A percentile compares a stretch with the other conserved stretches of the same genome.
phyloP scores from a whole-genome alignment of 495 filamentous ascomycete species.

The Tuber borchii region DNA sequence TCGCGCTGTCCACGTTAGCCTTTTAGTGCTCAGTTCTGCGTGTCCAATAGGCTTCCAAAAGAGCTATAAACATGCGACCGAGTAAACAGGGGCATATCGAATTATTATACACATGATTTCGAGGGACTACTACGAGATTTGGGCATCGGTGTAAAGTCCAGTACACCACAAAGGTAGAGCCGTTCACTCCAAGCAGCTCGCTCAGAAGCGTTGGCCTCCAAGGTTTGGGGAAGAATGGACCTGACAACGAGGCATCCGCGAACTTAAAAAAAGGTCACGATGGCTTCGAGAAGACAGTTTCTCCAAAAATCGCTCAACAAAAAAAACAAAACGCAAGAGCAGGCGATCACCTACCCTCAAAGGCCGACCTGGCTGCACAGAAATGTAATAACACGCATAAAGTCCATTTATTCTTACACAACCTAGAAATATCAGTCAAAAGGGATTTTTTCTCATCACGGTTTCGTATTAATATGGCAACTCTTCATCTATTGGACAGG shows the following conservation, averaged over 20 bases:
- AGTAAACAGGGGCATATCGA: not conserved
- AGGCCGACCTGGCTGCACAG: constrained; percentile 33
- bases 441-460: not conserved
- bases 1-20: constrained; percentile 16
- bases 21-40: not conserved
- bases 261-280: not conserved
- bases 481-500: constrained; percentile 4
- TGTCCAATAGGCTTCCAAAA: not conserved
- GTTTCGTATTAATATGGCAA: not conserved
- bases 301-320: constrained; percentile 23
- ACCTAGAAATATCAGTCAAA: constrained; percentile 31
- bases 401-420: constrained; percentile 40
- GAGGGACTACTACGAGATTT: not conserved
- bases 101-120: not conserved
- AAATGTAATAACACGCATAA: constrained; percentile 37
- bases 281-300: not conserved
- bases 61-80: not conserved
- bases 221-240: not conserved
- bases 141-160: not conserved
- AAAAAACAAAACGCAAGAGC: constrained; percentile 10
- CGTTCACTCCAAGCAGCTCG: not conserved
- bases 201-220: not conserved
- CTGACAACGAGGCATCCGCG: not conserved
- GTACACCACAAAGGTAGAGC: not conserved
- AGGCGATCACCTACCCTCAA: constrained; percentile 32